These are phyloP conservation scores for Phytophthora litchii DNA, from an alignment of 352 stramenopile genomes.

Conservation along the genomic window DNA sequence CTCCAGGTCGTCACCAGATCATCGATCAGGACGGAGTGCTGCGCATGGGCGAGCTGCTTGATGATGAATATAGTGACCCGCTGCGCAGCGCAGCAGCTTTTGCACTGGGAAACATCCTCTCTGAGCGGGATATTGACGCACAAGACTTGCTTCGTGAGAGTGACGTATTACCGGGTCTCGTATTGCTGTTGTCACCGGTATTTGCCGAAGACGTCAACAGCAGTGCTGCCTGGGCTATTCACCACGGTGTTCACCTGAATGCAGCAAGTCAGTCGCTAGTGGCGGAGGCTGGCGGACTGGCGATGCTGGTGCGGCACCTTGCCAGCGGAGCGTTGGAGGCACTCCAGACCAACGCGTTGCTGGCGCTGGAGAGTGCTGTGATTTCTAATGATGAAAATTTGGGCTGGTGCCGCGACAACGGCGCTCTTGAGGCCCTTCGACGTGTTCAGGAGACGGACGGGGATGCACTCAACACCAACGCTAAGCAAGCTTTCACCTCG, in stretches of 20 bases:
- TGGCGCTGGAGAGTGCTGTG: conserved; percentile 67
- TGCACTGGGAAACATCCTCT: conserved; percentile 70
- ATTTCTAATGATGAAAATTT: conserved; percentile 55
- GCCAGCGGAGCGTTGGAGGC: conserved; percentile 41
- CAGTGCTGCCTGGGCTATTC: conserved; percentile 77
- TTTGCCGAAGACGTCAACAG: conserved; percentile 73
- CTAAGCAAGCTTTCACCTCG: conserved; percentile 52
- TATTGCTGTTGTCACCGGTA: conserved; percentile 64
- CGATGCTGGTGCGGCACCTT: conserved; percentile 61
- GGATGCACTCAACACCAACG: conserved; percentile 59
- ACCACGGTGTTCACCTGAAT: conserved; percentile 73
- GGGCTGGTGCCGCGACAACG: conserved; percentile 51
- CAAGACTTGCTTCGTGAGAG: conserved; percentile 68
- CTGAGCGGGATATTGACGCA: conserved; percentile 54
- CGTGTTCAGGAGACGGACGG: conserved; percentile 49
- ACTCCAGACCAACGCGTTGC: conserved; percentile 72
- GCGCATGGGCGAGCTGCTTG: conserved; percentile 51
- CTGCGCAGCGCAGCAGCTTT: conserved; percentile 67
- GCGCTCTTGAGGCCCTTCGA: conserved; percentile 43
- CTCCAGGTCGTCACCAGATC: conserved; percentile 47
- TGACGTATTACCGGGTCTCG: conserved; percentile 58
- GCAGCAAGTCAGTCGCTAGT: conserved; percentile 64
- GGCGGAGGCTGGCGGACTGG: conserved; percentile 62
- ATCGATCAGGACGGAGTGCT: conserved; percentile 53
- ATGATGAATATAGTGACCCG: conserved; percentile 56